These are phyloP conservation scores for Xylaria venustula DNA, from an alignment of 495 filamentous ascomycete genomes.

Conservation along the genomic window DNA sequence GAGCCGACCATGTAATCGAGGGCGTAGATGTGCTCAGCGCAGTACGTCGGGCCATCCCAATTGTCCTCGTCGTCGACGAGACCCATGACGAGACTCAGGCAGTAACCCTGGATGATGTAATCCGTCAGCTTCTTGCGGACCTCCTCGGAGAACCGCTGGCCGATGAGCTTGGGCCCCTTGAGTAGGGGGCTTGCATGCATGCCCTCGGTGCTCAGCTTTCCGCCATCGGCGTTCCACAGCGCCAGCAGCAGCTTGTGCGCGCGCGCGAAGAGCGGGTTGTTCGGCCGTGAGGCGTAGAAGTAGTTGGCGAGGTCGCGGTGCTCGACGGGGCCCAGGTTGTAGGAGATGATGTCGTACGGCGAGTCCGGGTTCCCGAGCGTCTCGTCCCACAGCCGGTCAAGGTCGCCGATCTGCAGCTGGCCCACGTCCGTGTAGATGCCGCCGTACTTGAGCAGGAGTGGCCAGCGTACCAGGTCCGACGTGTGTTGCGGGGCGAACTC, in stretches of 20 bases:
- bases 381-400: slow-evolving; percentile 49
- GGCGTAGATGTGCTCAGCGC: slow-evolving; percentile 43
- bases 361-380: slow-evolving; percentile 46
- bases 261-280: slow-evolving; percentile 49
- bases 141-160: slow-evolving; percentile 32
- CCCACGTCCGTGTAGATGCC: slow-evolving; percentile 58
- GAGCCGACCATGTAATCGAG: slow-evolving; percentile 51
- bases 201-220: slow-evolving; percentile 49
- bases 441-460: slow-evolving; percentile 53
- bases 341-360: slow-evolving; percentile 47
- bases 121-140: slow-evolving; percentile 44
- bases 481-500: slow-evolving; percentile 50
- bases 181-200: slow-evolving; percentile 50
- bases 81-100: slow-evolving; percentile 49
- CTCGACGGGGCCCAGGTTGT: slow-evolving; percentile 37
- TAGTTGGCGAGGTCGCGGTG: slow-evolving; percentile 47
- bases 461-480: slow-evolving; percentile 56
- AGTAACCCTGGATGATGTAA: slow-evolving; percentile 55
- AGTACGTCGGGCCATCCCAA: slow-evolving; percentile 56
- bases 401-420: slow-evolving; percentile 54
- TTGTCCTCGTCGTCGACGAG: slow-evolving; percentile 47
- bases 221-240: slow-evolving; percentile 50
- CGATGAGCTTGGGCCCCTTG: slow-evolving; percentile 39
- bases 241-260: slow-evolving; percentile 50
- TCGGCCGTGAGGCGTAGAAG: slow-evolving; percentile 39